A percentile compares a stretch with the other conserved stretches of the same genome.
Evolutionary conservation across 306 rosid genomes (phyloP).

Genomic region (Abrus precatorius): DNA sequence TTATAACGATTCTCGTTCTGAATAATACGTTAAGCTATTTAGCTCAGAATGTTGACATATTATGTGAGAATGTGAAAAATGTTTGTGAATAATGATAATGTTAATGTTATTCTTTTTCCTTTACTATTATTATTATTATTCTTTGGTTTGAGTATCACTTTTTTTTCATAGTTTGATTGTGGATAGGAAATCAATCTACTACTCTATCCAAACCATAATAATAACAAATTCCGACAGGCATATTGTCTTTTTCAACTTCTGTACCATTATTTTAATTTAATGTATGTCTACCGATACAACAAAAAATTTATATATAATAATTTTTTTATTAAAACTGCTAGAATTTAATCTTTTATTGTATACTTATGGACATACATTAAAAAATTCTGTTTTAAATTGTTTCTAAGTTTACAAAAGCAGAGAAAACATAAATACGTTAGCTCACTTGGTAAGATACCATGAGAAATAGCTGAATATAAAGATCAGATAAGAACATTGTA

Average conservation of each 20-base stretch:
- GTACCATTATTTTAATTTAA: too few species aligned
- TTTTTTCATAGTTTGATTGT: not conserved
- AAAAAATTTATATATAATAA: too few species aligned
- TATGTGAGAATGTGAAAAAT: not conserved
- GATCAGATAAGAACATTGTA: too few species aligned
- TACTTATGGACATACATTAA: too few species aligned
- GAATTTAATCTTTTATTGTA: too few species aligned
- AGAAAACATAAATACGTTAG: slow-evolving; percentile 38
- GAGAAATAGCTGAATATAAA: too few species aligned
- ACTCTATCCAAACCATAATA: slow-evolving; percentile 22
- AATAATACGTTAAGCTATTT: not conserved
- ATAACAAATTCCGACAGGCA: slow-evolving; percentile 42
- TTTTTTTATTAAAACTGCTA: too few species aligned
- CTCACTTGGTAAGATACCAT: too few species aligned
- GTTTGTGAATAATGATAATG: not conserved
- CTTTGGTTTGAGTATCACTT: not conserved
- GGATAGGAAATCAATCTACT: slow-evolving; percentile 29
- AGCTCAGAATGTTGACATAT: not conserved
- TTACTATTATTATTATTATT: not conserved
- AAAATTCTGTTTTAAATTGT: not conserved
- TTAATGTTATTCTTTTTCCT: not conserved
- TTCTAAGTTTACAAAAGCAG: slow-evolving; percentile 29
- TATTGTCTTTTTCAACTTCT: slow-evolving; percentile 17
- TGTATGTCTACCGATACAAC: too few species aligned
- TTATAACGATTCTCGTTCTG: too few species aligned